Conservation (phyloP, 1,284 basidiomycete species). For the Puccinia novopanici region DNA sequence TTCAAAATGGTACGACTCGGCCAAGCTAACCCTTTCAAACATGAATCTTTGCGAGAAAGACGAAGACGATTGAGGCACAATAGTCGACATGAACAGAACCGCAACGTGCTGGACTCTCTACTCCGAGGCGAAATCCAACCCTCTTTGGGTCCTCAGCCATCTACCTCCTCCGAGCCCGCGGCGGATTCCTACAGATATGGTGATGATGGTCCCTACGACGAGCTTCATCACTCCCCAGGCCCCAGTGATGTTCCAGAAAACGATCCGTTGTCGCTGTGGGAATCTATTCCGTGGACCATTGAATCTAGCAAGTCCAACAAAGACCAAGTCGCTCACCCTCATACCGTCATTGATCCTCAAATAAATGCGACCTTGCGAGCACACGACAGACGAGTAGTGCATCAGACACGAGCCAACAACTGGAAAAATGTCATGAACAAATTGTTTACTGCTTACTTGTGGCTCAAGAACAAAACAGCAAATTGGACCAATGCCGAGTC, state of each 20-base stretch:
- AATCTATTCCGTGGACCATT: neutral
- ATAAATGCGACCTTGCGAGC: neutral
- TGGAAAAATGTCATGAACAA: neutral
- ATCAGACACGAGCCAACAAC: neutral
- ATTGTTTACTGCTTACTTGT: neutral
- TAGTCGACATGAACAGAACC: neutral
- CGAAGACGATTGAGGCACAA: neutral
- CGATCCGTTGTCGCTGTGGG: neutral
- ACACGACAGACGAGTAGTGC: neutral
- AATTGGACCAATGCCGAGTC: neutral
- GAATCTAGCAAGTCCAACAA: neutral
- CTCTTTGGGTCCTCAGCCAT: neutral
- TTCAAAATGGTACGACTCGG: neutral
- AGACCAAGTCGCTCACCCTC: neutral
- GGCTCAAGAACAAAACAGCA: neutral
- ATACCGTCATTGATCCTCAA: neutral
- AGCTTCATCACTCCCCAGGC: too few species aligned
- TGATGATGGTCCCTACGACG: neutral
- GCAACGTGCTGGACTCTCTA: neutral
- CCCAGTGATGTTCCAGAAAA: neutral
- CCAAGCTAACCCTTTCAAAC: neutral
- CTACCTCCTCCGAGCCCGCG: neutral
- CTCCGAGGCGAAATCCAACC: neutral
- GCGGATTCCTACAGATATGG: neutral
- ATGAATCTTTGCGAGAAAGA: neutral